phyloP scores from a whole-genome alignment of 768 basidiomycete species.

The Lentinula lateritia region DNA sequence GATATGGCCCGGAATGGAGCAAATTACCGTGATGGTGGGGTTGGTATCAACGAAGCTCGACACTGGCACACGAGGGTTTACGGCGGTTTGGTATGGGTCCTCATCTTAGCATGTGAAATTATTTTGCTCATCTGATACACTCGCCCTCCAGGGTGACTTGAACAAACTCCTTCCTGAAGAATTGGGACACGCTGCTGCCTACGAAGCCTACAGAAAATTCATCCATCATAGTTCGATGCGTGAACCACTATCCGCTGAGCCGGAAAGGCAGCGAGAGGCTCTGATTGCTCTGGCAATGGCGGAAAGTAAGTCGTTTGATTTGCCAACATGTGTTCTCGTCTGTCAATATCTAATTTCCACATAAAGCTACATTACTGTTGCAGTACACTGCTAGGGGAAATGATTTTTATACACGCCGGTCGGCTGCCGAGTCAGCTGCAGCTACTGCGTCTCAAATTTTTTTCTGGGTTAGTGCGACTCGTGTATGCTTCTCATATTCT shows the following conservation, averaged over 20 bases:
- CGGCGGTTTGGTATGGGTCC: constrained; percentile 44
- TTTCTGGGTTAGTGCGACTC: constrained; percentile 34
- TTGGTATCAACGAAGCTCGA: constrained; percentile 54
- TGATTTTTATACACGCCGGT: constrained; percentile 41
- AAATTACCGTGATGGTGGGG: constrained; percentile 19
- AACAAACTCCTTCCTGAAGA: constrained; percentile 48
- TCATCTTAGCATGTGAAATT: background rate
- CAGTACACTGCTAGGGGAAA: constrained; percentile 38
- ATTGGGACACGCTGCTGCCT: constrained; percentile 73
- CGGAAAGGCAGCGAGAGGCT: constrained; percentile 59
- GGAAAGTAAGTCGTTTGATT: constrained; percentile 44
- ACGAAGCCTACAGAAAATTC: constrained; percentile 70
- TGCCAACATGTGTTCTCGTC: background rate
- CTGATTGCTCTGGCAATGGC: constrained; percentile 64
- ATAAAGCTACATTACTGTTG: constrained; percentile 50
- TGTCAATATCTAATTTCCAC: constrained; percentile 3
- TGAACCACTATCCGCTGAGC: constrained; percentile 49
- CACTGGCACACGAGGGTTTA: constrained; percentile 67
- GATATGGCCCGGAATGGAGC: constrained; percentile 44
- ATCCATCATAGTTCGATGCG: constrained; percentile 52
- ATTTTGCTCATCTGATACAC: background rate
- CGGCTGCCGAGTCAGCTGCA: constrained; percentile 61
- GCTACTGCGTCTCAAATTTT: constrained; percentile 61
- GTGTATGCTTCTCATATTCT: background rate
- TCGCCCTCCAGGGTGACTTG: constrained; percentile 40